phyloP scores from a whole-genome alignment of 208 protist species.

The Wallacemonas rigidus region DNA sequence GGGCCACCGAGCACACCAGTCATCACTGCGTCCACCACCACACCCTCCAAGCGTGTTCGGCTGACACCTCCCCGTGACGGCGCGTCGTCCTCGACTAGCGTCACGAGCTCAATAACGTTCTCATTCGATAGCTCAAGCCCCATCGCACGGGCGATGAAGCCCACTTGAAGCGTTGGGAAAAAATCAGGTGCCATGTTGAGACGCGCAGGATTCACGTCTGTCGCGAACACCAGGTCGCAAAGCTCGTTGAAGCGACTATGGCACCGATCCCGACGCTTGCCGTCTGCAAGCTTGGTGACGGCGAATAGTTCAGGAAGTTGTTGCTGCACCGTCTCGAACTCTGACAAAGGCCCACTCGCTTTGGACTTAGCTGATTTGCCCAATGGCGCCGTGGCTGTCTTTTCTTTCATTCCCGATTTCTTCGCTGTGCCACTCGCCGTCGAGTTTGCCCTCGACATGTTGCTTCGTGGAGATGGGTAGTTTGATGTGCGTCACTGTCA shows the following conservation, averaged over 20 bases:
- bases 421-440: not conserved
- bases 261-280: slow-evolving; percentile 19
- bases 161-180: slow-evolving; percentile 75
- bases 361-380: slow-evolving; percentile 3
- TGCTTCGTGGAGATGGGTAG: not conserved
- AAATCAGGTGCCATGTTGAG: slow-evolving; percentile 17
- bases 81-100: slow-evolving; percentile 73
- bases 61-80: slow-evolving; percentile 65
- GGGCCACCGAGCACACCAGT: slow-evolving; percentile 65
- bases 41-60: slow-evolving; percentile 36
- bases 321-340: slow-evolving; percentile 6
- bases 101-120: slow-evolving; percentile 59
- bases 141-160: slow-evolving; percentile 82
- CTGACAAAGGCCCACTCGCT: not conserved
- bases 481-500: not conserved
- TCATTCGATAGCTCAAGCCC: slow-evolving; percentile 77
- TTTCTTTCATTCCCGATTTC: slow-evolving; percentile 19
- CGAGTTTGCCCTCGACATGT: not conserved
- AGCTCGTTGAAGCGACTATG: slow-evolving; percentile 40
- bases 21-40: slow-evolving; percentile 78
- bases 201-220: slow-evolving; percentile 19
- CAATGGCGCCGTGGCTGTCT: not conserved
- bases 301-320: slow-evolving; percentile 10
- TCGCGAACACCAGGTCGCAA: slow-evolving; percentile 25
- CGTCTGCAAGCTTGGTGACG: slow-evolving; percentile 3